phyloP scores from a whole-genome alignment of 306 rosid species.

The Fagus sylvatica region DNA sequence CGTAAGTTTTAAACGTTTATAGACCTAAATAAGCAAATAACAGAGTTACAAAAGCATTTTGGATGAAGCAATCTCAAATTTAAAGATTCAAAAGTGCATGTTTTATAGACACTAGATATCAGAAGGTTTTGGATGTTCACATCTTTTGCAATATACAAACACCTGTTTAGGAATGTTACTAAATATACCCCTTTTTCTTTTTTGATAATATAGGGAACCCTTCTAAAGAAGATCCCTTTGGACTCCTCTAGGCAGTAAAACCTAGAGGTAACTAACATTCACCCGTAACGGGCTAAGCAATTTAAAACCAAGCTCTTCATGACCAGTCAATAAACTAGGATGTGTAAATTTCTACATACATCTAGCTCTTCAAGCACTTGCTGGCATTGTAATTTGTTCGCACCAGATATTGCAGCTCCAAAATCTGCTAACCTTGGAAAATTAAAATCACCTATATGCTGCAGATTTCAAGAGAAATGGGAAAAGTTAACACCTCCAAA shows the following conservation, averaged over 20 bases:
- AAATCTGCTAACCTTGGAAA: constrained; percentile 96
- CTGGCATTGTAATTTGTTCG: constrained; percentile 94
- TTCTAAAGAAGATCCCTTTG: too few species aligned
- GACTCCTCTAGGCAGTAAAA: too few species aligned
- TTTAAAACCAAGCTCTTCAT: constrained; percentile 9
- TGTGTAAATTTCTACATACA: constrained; percentile 48
- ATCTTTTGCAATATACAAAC: neutral
- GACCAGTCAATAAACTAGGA: constrained; percentile 20
- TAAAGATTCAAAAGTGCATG: neutral
- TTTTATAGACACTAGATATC: constrained; percentile 4
- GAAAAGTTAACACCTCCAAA: constrained; percentile 21
- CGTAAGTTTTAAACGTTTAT: constrained; percentile 83
- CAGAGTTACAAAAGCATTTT: constrained; percentile 18
- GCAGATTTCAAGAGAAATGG: constrained; percentile 34
- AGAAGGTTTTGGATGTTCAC: constrained; percentile 4
- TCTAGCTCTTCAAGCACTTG: constrained; percentile 98
- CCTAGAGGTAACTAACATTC: too few species aligned
- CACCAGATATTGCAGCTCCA: constrained; percentile 99
- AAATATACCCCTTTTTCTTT: neutral
- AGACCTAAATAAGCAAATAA: constrained; percentile 56
- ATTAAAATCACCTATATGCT: constrained; percentile 99
- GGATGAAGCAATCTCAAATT: constrained; percentile 14
- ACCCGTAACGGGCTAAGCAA: neutral
- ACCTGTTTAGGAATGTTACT: neutral
- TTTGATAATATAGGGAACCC: too few species aligned